phyloP scores from a whole-genome alignment of 2,329 filamentous ascomycete genomes.

The Xylaria hypoxylon region DNA sequence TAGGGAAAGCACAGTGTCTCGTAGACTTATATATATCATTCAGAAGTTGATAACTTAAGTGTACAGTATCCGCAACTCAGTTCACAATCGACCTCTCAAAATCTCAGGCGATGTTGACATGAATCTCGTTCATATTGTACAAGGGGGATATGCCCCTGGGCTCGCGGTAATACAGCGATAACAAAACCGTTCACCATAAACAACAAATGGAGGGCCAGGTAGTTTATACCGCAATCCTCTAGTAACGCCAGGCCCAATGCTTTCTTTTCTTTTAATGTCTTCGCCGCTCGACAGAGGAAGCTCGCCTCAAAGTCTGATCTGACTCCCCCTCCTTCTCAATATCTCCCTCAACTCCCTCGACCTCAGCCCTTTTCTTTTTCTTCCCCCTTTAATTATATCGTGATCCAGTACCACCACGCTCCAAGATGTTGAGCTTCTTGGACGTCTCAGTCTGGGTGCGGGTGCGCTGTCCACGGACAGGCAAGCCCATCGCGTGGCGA shows the following conservation, averaged over 20 bases:
- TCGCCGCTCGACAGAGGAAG: neutral
- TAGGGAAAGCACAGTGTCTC: neutral
- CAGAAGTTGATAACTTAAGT: neutral
- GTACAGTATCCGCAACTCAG: neutral
- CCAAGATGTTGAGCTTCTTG: conserved; percentile 70
- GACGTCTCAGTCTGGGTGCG: conserved; percentile 76
- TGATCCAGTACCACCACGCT: conserved; percentile 55
- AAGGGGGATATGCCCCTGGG: conserved; percentile 17
- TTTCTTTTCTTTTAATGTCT: neutral
- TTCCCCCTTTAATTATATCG: conserved; percentile 12
- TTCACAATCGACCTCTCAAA: neutral
- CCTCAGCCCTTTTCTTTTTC: neutral
- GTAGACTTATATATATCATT: neutral
- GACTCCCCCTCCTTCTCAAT: neutral
- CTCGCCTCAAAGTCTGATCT: neutral
- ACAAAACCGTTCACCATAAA: conserved; percentile 15
- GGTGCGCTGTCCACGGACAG: conserved; percentile 90
- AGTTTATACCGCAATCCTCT: conserved; percentile 20
- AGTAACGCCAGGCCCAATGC: conserved; percentile 38
- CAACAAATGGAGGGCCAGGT: conserved; percentile 7
- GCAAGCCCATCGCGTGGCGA: conserved; percentile 91
- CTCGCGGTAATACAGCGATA: conserved; percentile 27
- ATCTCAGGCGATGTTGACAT: conserved; percentile 1
- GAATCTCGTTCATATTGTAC: conserved; percentile 34
- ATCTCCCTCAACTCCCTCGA: neutral